These are phyloP conservation scores for Blastocladiella britannica DNA, from an alignment of 192 early-diverging fungal genomes.

Conservation along the genomic window DNA sequence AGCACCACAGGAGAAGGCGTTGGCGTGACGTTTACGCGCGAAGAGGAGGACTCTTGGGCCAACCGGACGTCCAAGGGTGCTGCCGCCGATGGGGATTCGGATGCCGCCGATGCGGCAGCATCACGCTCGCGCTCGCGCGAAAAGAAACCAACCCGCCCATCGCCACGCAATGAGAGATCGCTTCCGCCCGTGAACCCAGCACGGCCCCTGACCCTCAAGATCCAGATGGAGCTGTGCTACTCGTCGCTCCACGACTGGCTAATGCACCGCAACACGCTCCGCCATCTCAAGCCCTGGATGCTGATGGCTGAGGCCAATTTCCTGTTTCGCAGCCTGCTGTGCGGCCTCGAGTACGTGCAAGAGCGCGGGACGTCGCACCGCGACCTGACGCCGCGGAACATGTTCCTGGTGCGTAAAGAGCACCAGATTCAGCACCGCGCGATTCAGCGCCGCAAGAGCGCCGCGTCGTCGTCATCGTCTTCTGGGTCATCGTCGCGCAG, in stretches of 20 bases:
- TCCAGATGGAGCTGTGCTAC: slow-evolving; percentile 84
- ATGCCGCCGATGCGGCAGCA: too few relatives aligned
- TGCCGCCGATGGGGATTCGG: too few relatives aligned
- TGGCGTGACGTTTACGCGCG: too few relatives aligned
- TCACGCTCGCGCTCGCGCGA: too few relatives aligned
- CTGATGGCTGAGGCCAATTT: background rate
- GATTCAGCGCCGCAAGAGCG: slow-evolving; percentile 7
- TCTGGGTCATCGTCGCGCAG: slow-evolving; percentile 6
- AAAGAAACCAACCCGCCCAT: too few relatives aligned
- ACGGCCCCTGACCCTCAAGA: slow-evolving; percentile 35
- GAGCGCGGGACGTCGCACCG: slow-evolving; percentile 49
- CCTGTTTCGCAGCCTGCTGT: slow-evolving; percentile 51
- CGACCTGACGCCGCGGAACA: slow-evolving; percentile 52
- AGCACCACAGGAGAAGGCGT: too few relatives aligned
- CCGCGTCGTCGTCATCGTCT: slow-evolving; percentile 11
- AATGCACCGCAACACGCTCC: slow-evolving; percentile 31
- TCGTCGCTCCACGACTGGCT: slow-evolving; percentile 46
- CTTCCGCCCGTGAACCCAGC: too few relatives aligned
- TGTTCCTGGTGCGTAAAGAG: slow-evolving; percentile 48
- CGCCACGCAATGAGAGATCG: too few relatives aligned
- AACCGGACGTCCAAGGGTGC: too few relatives aligned
- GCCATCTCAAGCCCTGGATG: slow-evolving; percentile 15
- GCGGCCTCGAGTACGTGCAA: slow-evolving; percentile 59
- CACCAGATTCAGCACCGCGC: too few relatives aligned
- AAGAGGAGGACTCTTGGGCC: too few relatives aligned